Percentiles rank a stretch among this genome's conserved stretches.
These are phyloP conservation scores for Spathaspora sp. DNA, from an alignment of 805 yeast species.

Conservation along the genomic window DNA sequence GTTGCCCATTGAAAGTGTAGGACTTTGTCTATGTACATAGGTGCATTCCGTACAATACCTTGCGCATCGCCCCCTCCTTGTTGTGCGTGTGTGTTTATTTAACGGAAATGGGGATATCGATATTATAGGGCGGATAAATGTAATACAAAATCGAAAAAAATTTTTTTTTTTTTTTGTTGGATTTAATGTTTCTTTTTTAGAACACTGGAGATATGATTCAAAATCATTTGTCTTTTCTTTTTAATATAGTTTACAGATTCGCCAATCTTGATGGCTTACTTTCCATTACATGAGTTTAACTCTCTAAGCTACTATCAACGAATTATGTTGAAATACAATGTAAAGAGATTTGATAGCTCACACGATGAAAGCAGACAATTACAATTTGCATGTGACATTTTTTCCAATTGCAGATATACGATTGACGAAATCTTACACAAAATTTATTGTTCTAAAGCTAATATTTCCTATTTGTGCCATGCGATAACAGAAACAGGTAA, in stretches of 20 bases:
- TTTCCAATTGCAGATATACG: background rate
- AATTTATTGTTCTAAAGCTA: no score
- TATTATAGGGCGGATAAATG: background rate
- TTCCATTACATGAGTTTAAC: no score
- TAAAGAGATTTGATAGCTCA: background rate
- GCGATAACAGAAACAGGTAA: background rate
- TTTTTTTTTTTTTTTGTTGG: background rate
- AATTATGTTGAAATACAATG: no score
- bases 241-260: no score
- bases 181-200: background rate
- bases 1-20: no score
- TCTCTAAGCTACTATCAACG: no score
- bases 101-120: background rate
- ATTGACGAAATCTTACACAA: background rate
- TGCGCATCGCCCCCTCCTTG: background rate
- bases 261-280: no score
- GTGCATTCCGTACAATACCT: background rate
- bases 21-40: no score
- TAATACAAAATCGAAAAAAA: background rate
- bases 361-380: background rate
- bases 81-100: background rate
- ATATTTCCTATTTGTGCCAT: background rate
- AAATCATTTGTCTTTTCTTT: background rate
- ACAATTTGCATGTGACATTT: background rate
- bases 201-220: background rate